Evolutionary conservation across 352 stramenopile species (phyloP), one percentile per base, ranked within the genome.

Genomic region (Pythium oligandrum): DNA sequence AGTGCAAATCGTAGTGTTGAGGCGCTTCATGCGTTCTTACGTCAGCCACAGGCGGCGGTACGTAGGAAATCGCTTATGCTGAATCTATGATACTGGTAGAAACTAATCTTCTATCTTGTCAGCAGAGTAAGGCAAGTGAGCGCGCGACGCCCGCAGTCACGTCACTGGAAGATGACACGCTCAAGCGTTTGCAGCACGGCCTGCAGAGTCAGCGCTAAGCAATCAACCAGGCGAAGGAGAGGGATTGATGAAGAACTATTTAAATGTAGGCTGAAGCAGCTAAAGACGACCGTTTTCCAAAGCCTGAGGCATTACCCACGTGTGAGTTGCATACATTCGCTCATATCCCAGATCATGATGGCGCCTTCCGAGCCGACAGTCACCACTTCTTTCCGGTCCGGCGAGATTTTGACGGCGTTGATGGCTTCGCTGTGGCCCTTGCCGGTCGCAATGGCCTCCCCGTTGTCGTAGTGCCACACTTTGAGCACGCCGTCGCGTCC

Each of bases 381-480:
- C 9, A 98, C 90, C 46, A 98, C 83, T 43, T 85, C 87, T 11
- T 83, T 86, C 48, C 96, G 73, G 66, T 98, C 94, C 6, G 96
- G 95, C 17, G 86, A 96, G 48, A 98, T 93, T 52, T 89, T 92
- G 37, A 98, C 88, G 17, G 85, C 83, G 48, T 95, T 88, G 51
- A 98, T 95, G n/a, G 73, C 75, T 43, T 96, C 95, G 58, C 84
- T 97, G 70, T 99, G 96, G 32, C 95, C 96, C 33, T 89, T 78
- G 26, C 94, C 96, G 40, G 90, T 78, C 1, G 69, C 78, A 4
- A 97, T 69, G 3, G 84, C 75, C 60, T 97, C 77, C 42, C 95
- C 96, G 61, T 98, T 96, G 72, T 98, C 95, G 68, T 98, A 98
- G 66, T 97, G 78, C 91, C 95, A 99, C 32, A 98, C 71, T 64